Conservation (phyloP, 345 rosid species). For the Pugionium cornutum region DNA sequence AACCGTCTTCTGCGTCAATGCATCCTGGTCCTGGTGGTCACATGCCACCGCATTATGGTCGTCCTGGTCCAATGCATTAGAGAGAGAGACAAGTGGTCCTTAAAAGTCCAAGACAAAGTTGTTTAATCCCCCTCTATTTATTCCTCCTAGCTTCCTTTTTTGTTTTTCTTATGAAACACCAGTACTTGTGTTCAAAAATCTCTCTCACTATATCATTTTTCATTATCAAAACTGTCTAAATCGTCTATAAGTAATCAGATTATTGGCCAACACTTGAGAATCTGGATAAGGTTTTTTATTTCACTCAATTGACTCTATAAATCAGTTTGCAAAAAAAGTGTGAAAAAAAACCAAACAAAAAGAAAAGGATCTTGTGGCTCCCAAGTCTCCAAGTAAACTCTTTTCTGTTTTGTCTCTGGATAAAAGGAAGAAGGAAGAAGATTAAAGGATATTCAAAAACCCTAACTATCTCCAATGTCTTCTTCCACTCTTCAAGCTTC, state of each 20-base stretch:
- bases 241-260: neutral
- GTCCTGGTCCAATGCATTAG: conserved; percentile 60
- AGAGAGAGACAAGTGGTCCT: neutral
- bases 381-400: conserved; percentile 36
- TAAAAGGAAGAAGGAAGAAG: conserved; percentile 3
- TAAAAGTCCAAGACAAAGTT: conserved; percentile 20
- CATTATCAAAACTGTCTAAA: neutral
- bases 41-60: conserved; percentile 45
- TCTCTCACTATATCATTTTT: too few relatives aligned
- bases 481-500: conserved; percentile 66
- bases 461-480: conserved; percentile 54
- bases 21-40: conserved; percentile 41
- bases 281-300: conserved; percentile 16
- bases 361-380: conserved; percentile 33
- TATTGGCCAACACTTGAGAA: conserved; percentile 10
- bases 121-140: conserved; percentile 17
- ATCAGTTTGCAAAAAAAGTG: neutral
- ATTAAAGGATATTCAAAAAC: conserved; percentile 41
- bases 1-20: conserved; percentile 50
- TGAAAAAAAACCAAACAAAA: neutral
- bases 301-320: neutral
- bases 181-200: conserved; percentile 26
- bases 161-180: conserved; percentile 18
- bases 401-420: conserved; percentile 14
- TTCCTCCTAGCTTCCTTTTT: conserved; percentile 2